These are phyloP conservation scores for Aphanomyces euteiches DNA, from an alignment of 352 stramenopile genomes.

Conservation along the genomic window DNA sequence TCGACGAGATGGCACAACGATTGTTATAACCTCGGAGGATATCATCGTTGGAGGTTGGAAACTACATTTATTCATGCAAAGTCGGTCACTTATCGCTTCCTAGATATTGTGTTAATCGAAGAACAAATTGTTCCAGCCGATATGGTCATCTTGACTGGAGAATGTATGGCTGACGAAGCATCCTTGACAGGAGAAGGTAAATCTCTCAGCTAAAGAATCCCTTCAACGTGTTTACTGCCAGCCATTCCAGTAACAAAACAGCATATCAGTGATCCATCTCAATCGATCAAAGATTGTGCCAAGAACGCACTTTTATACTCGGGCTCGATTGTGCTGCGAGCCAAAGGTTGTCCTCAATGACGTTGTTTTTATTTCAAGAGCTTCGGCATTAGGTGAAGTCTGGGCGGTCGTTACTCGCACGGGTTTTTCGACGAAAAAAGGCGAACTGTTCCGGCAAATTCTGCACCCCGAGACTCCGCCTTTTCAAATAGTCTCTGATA, in stretches of 20 bases:
- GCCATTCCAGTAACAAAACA: conserved; percentile 79
- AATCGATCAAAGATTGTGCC: not conserved
- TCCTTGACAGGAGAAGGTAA: conserved; percentile 64
- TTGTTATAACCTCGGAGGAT: conserved; percentile 41
- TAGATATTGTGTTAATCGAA: conserved; percentile 66
- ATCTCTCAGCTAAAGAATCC: not conserved
- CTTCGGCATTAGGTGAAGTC: too few relatives aligned
- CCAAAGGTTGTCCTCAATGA: not conserved
- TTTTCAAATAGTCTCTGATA: conserved; percentile 65
- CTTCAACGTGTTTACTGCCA: not conserved
- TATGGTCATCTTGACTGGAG: conserved; percentile 54
- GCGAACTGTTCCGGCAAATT: conserved; percentile 66
- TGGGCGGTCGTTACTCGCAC: conserved; percentile 51
- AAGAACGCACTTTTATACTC: conserved; percentile 22
- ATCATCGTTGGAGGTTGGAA: conserved; percentile 55
- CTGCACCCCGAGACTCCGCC: conserved; percentile 52
- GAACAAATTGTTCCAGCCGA: conserved; percentile 61
- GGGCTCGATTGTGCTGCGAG: conserved; percentile 19
- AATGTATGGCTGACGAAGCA: conserved; percentile 69
- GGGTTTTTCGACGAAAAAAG: conserved; percentile 63
- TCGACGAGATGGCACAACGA: conserved; percentile 44
- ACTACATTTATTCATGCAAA: too few relatives aligned
- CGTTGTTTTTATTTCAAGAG: too few relatives aligned
- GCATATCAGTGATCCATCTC: not conserved
- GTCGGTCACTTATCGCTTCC: conserved; percentile 23